These are phyloP conservation scores for Jacaranda copaia DNA, from an alignment of 257 asterid species.

Conservation along the genomic window DNA sequence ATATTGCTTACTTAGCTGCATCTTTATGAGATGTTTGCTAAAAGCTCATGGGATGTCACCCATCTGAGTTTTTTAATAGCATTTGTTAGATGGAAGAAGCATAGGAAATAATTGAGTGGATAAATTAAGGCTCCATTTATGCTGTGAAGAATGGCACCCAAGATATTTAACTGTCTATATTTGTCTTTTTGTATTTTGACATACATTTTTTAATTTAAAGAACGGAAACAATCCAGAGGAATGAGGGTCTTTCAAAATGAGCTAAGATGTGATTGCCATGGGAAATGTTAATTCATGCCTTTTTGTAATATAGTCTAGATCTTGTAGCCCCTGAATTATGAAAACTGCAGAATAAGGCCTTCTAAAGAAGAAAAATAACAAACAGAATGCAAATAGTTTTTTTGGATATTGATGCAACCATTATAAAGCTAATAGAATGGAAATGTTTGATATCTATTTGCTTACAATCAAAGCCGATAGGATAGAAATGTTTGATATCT, in stretches of 20 bases:
- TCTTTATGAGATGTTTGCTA: background rate
- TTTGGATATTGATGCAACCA: background rate
- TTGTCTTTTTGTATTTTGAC: background rate
- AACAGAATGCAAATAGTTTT: background rate
- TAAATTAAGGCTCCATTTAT: background rate
- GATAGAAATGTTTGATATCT: background rate
- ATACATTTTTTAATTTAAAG: background rate
- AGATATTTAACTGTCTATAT: background rate
- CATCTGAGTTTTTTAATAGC: background rate
- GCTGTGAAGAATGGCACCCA: background rate
- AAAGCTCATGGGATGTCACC: background rate
- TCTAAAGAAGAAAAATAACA: background rate
- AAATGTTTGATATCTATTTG: conserved; percentile 14
- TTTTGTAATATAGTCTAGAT: background rate
- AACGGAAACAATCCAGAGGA: background rate
- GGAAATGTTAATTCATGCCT: background rate
- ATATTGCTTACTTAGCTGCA: conserved; percentile 7
- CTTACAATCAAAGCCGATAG: background rate
- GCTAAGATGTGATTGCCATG: background rate
- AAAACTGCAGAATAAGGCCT: conserved; percentile 6
- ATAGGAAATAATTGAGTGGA: background rate
- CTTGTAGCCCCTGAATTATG: background rate
- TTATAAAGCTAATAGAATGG: conserved; percentile 6
- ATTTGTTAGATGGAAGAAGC: conserved; percentile 18
- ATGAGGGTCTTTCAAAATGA: conserved; percentile 5